A percentile compares a stretch with the other conserved stretches of the same genome.
Evolutionary conservation across 1,284 basidiomycete species (phyloP).

Genomic region (Meira miltonrushii): DNA sequence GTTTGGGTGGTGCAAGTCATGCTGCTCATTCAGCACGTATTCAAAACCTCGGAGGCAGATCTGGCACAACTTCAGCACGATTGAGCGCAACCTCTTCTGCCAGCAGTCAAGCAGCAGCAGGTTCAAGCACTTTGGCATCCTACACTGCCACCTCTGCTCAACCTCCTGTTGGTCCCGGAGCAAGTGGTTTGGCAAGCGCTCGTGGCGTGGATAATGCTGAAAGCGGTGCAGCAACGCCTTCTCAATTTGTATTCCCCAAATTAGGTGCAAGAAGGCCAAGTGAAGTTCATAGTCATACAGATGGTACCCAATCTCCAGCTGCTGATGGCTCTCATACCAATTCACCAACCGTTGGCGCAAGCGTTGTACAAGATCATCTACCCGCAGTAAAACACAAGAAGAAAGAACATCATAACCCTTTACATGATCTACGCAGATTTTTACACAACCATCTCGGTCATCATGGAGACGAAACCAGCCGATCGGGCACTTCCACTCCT

Average conservation of each 20-base stretch:
- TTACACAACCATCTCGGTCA: constrained; percentile 47
- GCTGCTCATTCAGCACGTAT: constrained; percentile 9
- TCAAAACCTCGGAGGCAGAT: constrained; percentile 9
- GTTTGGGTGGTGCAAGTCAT: constrained; percentile 11
- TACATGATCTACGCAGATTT: constrained; percentile 38
- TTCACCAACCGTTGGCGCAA: not conserved
- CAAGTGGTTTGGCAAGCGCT: constrained; percentile 33
- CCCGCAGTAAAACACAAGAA: constrained; percentile 13
- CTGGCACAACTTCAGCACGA: not conserved
- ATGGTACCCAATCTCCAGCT: not conserved
- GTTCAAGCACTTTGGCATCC: not conserved
- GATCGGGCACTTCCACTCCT: constrained; percentile 32
- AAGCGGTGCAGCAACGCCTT: constrained; percentile 26
- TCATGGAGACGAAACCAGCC: constrained; percentile 33
- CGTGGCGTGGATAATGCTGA: constrained; percentile 24
- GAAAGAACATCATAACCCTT: constrained; percentile 40
- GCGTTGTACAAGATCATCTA: not conserved
- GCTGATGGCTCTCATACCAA: constrained; percentile 1
- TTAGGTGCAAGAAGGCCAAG: constrained; percentile 32
- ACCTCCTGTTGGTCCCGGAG: constrained; percentile 26
- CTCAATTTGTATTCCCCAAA: constrained; percentile 48
- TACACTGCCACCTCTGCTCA: constrained; percentile 7
- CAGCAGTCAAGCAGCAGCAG: not conserved
- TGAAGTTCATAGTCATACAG: not conserved
- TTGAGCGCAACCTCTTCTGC: not conserved